Evolutionary conservation across 805 yeast genomes (phyloP).

Genomic region (Sugiyamaella marilandica): DNA sequence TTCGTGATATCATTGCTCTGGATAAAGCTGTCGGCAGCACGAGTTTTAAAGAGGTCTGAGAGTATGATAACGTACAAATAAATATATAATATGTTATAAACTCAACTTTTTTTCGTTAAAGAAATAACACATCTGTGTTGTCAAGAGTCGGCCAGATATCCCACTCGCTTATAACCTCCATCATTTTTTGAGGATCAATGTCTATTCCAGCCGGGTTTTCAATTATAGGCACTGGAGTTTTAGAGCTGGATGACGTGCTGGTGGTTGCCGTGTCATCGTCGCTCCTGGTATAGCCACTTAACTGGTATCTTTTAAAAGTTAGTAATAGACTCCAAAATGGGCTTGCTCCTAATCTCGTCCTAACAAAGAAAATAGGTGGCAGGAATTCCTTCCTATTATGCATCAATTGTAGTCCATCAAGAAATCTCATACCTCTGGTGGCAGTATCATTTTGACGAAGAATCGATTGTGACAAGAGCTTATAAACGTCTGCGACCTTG

Average conservation of each 20-base stretch:
- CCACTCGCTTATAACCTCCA: not conserved
- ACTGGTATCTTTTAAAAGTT: constrained; percentile 12
- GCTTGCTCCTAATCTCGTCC: constrained; percentile 16
- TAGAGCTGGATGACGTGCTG: too few relatives aligned
- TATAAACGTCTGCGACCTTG: constrained; percentile 10
- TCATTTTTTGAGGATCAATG: not conserved
- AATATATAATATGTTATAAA: too few relatives aligned
- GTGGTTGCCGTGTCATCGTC: not conserved
- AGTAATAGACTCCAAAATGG: constrained; percentile 16
- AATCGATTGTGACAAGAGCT: not conserved
- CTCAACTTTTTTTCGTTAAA: not conserved
- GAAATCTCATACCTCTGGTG: constrained; percentile 8
- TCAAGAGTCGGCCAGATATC: constrained; percentile 1
- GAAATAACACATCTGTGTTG: not conserved
- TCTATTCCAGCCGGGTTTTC: not conserved
- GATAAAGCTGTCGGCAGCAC: constrained; percentile 8
- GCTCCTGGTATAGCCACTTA: not conserved
- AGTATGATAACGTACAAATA: too few relatives aligned
- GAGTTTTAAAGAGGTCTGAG: not conserved
- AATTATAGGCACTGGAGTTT: too few relatives aligned
- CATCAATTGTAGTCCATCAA: constrained; percentile 12
- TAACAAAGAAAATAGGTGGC: constrained; percentile 13
- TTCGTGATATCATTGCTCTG: not conserved
- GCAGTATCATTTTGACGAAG: constrained; percentile 4
- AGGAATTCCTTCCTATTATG: not conserved